phyloP scores from a whole-genome alignment of 139 green algal genomes.

The Protoeuglena noctilucae region DNA sequence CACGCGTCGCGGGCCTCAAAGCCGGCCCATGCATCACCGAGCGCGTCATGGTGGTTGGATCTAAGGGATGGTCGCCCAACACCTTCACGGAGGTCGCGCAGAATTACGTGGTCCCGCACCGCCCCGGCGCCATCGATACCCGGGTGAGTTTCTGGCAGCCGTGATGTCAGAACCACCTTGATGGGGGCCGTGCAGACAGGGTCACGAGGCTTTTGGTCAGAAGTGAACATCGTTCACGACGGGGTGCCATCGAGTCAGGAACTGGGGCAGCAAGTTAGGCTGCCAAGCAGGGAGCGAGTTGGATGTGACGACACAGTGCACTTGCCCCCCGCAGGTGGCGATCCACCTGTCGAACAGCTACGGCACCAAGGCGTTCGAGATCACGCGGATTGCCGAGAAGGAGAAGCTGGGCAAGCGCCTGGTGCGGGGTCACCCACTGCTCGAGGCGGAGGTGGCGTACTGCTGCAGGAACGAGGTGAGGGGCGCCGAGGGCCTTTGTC shows the following conservation, averaged over 20 bases:
- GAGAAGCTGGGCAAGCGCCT: slow-evolving; percentile 49
- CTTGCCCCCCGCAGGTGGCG: not conserved
- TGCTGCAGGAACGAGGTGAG: slow-evolving; percentile 50
- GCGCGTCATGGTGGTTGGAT: slow-evolving; percentile 50
- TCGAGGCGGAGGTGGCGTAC: slow-evolving; percentile 87
- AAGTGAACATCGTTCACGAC: too few species aligned
- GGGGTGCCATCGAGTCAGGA: too few species aligned
- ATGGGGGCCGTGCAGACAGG: too few species aligned
- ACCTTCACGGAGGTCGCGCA: slow-evolving; percentile 37
- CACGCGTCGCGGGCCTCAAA: slow-evolving; percentile 7
- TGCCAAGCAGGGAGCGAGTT: too few species aligned
- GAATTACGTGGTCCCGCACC: slow-evolving; percentile 58
- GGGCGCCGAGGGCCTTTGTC: too few species aligned
- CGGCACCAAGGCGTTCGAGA: slow-evolving; percentile 56
- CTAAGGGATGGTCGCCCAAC: slow-evolving; percentile 34
- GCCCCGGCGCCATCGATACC: slow-evolving; percentile 50
- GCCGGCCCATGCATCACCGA: slow-evolving; percentile 38
- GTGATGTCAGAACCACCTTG: too few species aligned
- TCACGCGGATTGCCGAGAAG: slow-evolving; percentile 57
- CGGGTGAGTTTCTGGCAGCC: slow-evolving; percentile 17
- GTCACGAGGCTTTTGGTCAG: too few species aligned
- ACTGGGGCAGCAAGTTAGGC: too few species aligned
- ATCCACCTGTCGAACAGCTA: slow-evolving; percentile 34
- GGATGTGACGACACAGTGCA: too few species aligned
- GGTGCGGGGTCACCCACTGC: slow-evolving; percentile 62